Evolutionary conservation across 345 rosid genomes (phyloP).

Genomic region (Euphorbia lathyris): DNA sequence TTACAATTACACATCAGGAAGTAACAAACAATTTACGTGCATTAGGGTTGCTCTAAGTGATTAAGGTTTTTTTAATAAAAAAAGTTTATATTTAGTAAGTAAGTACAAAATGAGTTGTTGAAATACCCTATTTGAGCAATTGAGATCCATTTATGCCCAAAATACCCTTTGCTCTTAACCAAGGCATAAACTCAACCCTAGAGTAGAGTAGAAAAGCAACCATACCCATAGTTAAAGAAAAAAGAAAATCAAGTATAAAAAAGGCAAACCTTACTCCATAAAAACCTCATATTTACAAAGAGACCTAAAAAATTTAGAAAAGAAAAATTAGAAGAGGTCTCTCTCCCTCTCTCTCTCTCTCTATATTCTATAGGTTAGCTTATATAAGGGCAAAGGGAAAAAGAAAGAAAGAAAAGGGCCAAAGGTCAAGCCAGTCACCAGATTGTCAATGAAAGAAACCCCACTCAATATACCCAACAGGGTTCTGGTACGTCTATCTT

Average conservation of each 20-base stretch:
- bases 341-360: too few species aligned
- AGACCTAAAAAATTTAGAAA: neutral
- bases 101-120: too few species aligned
- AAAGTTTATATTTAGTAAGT: too few species aligned
- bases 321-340: too few species aligned
- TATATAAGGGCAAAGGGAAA: neutral
- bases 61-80: too few species aligned
- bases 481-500: constrained; percentile 27
- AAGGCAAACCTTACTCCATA: constrained; percentile 7
- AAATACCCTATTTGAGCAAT: neutral
- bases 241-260: constrained; percentile 25
- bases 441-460: neutral
- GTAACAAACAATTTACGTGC: too few species aligned
- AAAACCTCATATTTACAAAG: neutral
- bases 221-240: constrained; percentile 14
- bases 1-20: too few species aligned
- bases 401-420: constrained; percentile 12
- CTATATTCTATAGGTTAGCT: neutral
- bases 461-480: constrained; percentile 10
- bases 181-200: constrained; percentile 16
- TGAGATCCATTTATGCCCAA: neutral
- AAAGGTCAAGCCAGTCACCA: constrained; percentile 19
- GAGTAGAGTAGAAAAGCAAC: constrained; percentile 26
- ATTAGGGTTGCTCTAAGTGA: too few species aligned
- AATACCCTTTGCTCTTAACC: neutral